Conservation (phyloP, 2,329 filamentous ascomycete genomes). For the Calonectria hongkongensis region DNA sequence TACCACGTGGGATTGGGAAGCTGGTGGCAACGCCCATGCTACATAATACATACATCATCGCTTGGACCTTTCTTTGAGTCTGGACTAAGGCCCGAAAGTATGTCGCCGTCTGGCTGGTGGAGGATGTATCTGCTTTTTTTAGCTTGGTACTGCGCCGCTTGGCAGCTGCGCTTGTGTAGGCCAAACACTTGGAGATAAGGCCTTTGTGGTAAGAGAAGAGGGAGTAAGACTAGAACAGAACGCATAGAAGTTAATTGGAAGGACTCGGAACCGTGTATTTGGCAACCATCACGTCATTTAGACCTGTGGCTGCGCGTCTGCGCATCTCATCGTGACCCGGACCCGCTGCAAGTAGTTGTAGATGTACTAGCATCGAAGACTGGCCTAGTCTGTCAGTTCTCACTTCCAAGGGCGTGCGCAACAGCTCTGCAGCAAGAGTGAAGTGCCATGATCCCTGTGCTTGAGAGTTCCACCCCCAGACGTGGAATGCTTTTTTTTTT, state of each 20-base stretch:
- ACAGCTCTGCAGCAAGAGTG: not conserved
- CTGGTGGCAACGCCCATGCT: not conserved
- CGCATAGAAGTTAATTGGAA: not conserved
- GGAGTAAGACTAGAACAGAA: not conserved
- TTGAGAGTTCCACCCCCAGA: not conserved
- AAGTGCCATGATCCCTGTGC: constrained; percentile 4
- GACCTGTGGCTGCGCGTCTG: not conserved
- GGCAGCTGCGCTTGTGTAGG: not conserved
- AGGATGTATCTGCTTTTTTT: not conserved
- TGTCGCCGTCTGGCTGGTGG: not conserved
- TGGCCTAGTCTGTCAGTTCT: not conserved
- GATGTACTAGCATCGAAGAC: not conserved
- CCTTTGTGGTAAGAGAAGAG: not conserved
- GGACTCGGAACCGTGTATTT: not conserved
- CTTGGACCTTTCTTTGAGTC: not conserved
- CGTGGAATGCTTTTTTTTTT: not conserved
- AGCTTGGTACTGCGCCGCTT: not conserved
- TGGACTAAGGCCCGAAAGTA: not conserved
- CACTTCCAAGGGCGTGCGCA: not conserved
- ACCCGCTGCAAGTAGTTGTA: not conserved
- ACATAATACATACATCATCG: not conserved
- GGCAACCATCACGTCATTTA: not conserved
- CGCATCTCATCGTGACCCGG: not conserved
- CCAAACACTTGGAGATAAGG: not conserved
- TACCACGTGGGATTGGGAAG: constrained; percentile 3